These are phyloP conservation scores for Neoscytalidium dimidiatum DNA, from an alignment of 2,329 filamentous ascomycete species.

Conservation along the genomic window DNA sequence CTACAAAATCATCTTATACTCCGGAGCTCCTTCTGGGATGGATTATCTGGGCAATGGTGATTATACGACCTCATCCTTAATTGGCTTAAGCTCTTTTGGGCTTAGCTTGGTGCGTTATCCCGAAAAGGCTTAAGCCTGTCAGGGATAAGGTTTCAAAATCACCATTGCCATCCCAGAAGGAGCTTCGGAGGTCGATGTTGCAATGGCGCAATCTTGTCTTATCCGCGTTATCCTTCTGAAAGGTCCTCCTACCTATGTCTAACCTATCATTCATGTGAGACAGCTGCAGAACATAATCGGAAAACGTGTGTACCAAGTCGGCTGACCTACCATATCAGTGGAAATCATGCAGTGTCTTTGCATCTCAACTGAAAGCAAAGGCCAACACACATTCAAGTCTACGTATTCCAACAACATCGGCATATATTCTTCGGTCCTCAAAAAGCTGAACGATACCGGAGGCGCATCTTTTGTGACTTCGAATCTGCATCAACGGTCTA, in stretches of 20 bases:
- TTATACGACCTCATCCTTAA: not conserved
- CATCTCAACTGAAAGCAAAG: not conserved
- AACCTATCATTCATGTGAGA: not conserved
- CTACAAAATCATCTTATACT: not conserved
- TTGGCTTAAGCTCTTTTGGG: not conserved
- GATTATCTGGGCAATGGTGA: not conserved
- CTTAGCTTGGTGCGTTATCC: no score
- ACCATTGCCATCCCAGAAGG: no score
- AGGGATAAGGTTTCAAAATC: no score
- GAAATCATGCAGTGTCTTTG: not conserved
- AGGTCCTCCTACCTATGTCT: not conserved
- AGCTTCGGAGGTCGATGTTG: no score
- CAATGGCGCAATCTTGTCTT: not conserved
- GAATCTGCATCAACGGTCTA: not conserved
- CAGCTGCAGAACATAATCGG: not conserved
- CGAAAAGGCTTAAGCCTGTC: no score
- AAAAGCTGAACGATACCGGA: not conserved
- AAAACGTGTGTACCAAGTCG: not conserved
- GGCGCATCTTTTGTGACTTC: not conserved
- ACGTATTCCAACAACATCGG: not conserved
- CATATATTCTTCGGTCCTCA: not conserved
- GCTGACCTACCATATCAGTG: not conserved
- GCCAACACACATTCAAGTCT: not conserved
- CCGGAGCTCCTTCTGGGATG: not conserved
- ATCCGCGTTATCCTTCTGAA: not conserved